These are phyloP conservation scores for Penicillium manginii DNA, from an alignment of 495 filamentous ascomycete genomes.

Conservation along the genomic window DNA sequence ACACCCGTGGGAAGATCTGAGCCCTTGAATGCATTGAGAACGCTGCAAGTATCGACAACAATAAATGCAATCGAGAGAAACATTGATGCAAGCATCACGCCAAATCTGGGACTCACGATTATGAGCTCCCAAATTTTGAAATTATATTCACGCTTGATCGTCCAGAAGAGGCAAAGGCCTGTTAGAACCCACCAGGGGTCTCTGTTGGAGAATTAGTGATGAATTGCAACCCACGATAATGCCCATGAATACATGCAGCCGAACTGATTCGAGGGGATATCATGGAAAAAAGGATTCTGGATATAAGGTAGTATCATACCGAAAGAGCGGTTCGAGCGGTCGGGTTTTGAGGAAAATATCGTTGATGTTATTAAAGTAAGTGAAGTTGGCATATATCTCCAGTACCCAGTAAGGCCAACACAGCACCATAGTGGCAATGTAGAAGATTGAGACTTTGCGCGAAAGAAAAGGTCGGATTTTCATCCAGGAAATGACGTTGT, in stretches of 20 bases:
- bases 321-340: slow-evolving; percentile 56
- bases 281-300: not conserved
- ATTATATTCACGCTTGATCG: slow-evolving; percentile 56
- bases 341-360: slow-evolving; percentile 52
- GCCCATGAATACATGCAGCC: not conserved
- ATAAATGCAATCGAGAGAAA: slow-evolving; percentile 57
- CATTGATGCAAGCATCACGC: slow-evolving; percentile 59
- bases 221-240: not conserved
- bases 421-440: slow-evolving; percentile 45
- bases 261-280: too few species aligned
- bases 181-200: slow-evolving; percentile 68
- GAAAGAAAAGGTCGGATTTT: slow-evolving; percentile 51
- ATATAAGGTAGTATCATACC: slow-evolving; percentile 24
- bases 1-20: slow-evolving; percentile 35
- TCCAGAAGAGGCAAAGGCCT: slow-evolving; percentile 53
- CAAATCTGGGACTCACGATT: slow-evolving; percentile 56
- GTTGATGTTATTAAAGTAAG: slow-evolving; percentile 55
- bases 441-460: slow-evolving; percentile 35
- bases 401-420: slow-evolving; percentile 51
- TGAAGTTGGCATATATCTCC: slow-evolving; percentile 54
- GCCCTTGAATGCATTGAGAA: slow-evolving; percentile 32
- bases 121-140: slow-evolving; percentile 54
- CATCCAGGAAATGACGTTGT: slow-evolving; percentile 56
- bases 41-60: slow-evolving; percentile 49
- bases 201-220: slow-evolving; percentile 25